Evolutionary conservation across 1,139 yeast species (phyloP).

Genomic region (Kodamaea arcana): DNA sequence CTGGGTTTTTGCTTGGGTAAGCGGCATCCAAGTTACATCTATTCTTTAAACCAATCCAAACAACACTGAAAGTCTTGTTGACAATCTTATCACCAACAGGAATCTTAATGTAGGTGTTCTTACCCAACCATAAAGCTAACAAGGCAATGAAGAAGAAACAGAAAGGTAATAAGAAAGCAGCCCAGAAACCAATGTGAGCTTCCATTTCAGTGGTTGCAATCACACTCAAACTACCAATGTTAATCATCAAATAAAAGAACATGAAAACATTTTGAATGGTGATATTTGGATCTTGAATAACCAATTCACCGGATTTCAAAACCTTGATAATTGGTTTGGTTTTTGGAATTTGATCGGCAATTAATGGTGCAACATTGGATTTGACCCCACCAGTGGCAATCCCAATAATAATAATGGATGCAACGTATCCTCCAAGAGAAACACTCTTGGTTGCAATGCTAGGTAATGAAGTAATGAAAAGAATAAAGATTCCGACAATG

Average conservation of each 20-base stretch:
- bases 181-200: slow-evolving; percentile 24
- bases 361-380: slow-evolving; percentile 71
- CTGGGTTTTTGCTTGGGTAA: slow-evolving; percentile 49
- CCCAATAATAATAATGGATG: slow-evolving; percentile 66
- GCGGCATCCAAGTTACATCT: slow-evolving; percentile 51
- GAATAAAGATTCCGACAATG: slow-evolving; percentile 56
- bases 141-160: slow-evolving; percentile 64
- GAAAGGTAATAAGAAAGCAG: slow-evolving; percentile 50
- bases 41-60: slow-evolving; percentile 44
- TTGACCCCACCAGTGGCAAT: slow-evolving; percentile 82
- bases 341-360: slow-evolving; percentile 65
- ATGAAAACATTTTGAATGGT: slow-evolving; percentile 25
- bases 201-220: slow-evolving; percentile 26
- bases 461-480: slow-evolving; percentile 73
- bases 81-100: slow-evolving; percentile 65
- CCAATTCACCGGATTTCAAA: slow-evolving; percentile 22
- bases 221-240: slow-evolving; percentile 22
- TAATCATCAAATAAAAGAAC: slow-evolving; percentile 27
- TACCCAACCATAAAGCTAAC: slow-evolving; percentile 51
- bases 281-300: slow-evolving; percentile 24
- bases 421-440: slow-evolving; percentile 51
- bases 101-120: slow-evolving; percentile 51
- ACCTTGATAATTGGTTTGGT: slow-evolving; percentile 20
- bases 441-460: slow-evolving; percentile 46
- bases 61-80: slow-evolving; percentile 50